Conservation (phyloP, 495 filamentous ascomycete genomes). For the Talaromyces nanjingensis region DNA sequence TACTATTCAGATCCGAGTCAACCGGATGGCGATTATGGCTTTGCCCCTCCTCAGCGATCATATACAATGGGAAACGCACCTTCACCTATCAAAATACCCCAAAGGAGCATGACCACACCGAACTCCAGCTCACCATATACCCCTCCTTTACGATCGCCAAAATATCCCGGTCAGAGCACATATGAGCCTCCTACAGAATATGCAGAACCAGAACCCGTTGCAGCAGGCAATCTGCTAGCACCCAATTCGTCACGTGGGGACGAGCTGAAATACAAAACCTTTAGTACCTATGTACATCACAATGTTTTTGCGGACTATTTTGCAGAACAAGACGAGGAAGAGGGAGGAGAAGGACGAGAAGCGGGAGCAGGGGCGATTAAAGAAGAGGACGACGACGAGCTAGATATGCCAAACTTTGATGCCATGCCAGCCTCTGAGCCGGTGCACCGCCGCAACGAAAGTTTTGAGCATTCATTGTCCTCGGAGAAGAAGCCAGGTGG, state of each 20-base stretch:
- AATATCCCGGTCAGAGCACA: constrained; percentile 29
- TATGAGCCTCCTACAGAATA: constrained; percentile 18
- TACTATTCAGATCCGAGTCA: constrained; percentile 1
- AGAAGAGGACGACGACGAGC: constrained; percentile 24
- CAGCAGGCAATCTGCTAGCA: neutral
- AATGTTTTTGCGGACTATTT: constrained; percentile 35
- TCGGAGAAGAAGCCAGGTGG: neutral
- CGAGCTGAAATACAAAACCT: constrained; percentile 4
- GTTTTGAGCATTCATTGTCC: constrained; percentile 3
- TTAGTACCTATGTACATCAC: constrained; percentile 3
- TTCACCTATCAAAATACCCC: constrained; percentile 19
- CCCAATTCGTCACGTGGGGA: neutral
- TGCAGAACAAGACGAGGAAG: constrained; percentile 14
- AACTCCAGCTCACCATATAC: constrained; percentile 12
- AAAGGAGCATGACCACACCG: constrained; percentile 35
- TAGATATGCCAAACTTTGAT: constrained; percentile 73
- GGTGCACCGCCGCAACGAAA: constrained; percentile 7
- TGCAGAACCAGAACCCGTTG: neutral
- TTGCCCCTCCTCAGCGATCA: constrained; percentile 16
- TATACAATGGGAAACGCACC: constrained; percentile 25
- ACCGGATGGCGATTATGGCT: constrained; percentile 9
- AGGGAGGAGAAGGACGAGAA: neutral
- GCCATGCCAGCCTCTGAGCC: constrained; percentile 39
- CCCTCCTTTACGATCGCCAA: constrained; percentile 13
- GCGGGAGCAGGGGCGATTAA: neutral